These are phyloP conservation scores for Pisolithus thermaeus DNA, from an alignment of 1,284 basidiomycete genomes.

Conservation along the genomic window DNA sequence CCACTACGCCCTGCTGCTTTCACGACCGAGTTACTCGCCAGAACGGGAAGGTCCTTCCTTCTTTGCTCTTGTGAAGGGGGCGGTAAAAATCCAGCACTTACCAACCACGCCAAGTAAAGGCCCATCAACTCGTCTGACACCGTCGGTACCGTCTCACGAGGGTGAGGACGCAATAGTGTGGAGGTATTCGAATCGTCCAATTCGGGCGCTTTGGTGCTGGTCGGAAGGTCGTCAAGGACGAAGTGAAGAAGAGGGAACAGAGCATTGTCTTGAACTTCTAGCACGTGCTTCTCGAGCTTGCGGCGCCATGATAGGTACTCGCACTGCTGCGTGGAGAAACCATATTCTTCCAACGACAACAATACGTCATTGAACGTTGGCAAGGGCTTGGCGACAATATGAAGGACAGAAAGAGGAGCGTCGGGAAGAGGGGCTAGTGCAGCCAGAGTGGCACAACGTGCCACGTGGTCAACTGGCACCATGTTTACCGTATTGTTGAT, in stretches of 20 bases:
- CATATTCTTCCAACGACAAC: slow-evolving; percentile 70
- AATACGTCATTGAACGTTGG: slow-evolving; percentile 92
- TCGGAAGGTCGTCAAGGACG: slow-evolving; percentile 95
- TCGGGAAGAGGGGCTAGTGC: slow-evolving; percentile 49
- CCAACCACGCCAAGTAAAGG: slow-evolving; percentile 91
- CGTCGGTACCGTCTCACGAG: slow-evolving; percentile 46
- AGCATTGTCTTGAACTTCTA: slow-evolving; percentile 92
- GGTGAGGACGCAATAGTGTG: slow-evolving; percentile 51
- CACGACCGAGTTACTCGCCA: slow-evolving; percentile 25
- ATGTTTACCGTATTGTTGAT: slow-evolving; percentile 99
- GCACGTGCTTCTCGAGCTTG: slow-evolving; percentile 90
- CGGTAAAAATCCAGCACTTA: slow-evolving; percentile 83
- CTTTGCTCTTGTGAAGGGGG: slow-evolving; percentile 39
- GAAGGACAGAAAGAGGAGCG: slow-evolving; percentile 68
- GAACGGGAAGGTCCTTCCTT: slow-evolving; percentile 42
- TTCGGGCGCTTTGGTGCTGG: slow-evolving; percentile 91
- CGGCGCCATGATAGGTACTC: slow-evolving; percentile 94
- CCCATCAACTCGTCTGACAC: slow-evolving; percentile 80
- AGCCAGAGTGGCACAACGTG: slow-evolving; percentile 74
- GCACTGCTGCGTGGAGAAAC: slow-evolving; percentile 72
- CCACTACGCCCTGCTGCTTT: slow-evolving; percentile 48
- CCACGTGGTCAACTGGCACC: slow-evolving; percentile 97
- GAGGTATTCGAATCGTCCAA: slow-evolving; percentile 85
- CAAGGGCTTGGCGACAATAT: slow-evolving; percentile 83
- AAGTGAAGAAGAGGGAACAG: slow-evolving; percentile 97